Conservation (phyloP, 441 rosid species). For the Mallotus repandus region DNA sequence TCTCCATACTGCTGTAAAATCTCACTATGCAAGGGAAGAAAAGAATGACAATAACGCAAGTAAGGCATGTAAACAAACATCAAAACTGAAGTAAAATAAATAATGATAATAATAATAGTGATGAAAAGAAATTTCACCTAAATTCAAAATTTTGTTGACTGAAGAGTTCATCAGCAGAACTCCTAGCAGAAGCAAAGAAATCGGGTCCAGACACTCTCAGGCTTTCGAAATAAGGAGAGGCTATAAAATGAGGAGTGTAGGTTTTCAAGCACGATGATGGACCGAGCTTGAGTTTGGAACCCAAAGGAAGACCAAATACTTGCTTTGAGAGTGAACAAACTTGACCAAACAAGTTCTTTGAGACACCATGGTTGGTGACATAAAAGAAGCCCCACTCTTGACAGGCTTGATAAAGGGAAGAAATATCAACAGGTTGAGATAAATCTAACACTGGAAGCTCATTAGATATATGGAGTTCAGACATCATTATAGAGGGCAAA, state of each 20-base stretch:
- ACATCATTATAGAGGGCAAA: conserved; percentile 34
- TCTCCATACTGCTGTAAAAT: conserved; percentile 52
- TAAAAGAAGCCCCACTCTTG: conserved; percentile 65
- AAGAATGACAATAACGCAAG: background rate
- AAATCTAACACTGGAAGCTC: conserved; percentile 68
- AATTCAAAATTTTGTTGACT: conserved; percentile 38
- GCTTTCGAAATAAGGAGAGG: conserved; percentile 73
- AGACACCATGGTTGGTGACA: conserved; percentile 62
- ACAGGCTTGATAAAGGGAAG: conserved; percentile 54
- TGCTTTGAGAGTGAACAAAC: conserved; percentile 39
- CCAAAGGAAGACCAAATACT: conserved; percentile 49
- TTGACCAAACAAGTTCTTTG: conserved; percentile 37
- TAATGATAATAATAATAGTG: background rate
- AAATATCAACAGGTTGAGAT: conserved; percentile 38
- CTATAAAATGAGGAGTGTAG: conserved; percentile 60
- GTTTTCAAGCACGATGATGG: conserved; percentile 41
- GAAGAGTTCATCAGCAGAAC: conserved; percentile 47
- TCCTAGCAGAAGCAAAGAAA: conserved; percentile 52
- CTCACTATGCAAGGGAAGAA: conserved; percentile 33
- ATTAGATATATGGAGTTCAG: conserved; percentile 33
- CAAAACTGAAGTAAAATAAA: conserved; percentile 1
- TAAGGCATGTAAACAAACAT: background rate
- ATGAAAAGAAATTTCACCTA: conserved; percentile 33
- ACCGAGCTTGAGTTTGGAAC: conserved; percentile 63
- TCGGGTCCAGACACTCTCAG: conserved; percentile 57